Conservation (phyloP, 176 grass and related monocot genomes). For the Pontederia crassipes region DNA sequence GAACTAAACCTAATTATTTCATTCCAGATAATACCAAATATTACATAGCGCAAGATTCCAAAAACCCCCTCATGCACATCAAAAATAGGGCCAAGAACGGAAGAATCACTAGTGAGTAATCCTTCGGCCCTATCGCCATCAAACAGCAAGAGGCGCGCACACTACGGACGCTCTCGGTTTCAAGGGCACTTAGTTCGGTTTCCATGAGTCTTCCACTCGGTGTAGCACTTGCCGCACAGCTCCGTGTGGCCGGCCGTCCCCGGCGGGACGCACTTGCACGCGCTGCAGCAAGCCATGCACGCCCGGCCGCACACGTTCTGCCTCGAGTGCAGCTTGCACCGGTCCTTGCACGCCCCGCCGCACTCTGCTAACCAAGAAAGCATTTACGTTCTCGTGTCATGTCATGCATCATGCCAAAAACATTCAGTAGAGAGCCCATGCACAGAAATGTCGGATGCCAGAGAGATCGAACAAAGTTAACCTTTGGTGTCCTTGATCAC, state of each 20-base stretch:
- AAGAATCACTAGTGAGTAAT: too few species aligned
- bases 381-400: background rate
- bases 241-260: slow-evolving; percentile 71
- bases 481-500: slow-evolving; percentile 69
- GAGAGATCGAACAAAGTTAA: background rate
- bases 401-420: background rate
- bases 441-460: background rate
- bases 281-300: slow-evolving; percentile 73
- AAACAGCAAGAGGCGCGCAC: too few species aligned
- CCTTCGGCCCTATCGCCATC: too few species aligned
- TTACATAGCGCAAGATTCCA: too few species aligned
- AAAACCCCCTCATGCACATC: too few species aligned
- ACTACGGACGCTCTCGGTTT: background rate
- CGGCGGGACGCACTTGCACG: slow-evolving; percentile 80
- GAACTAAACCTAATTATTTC: too few species aligned
- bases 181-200: slow-evolving; percentile 91
- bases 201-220: slow-evolving; percentile 79
- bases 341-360: slow-evolving; percentile 45
- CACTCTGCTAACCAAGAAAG: slow-evolving; percentile 35
- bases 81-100: too few species aligned
- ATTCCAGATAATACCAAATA: too few species aligned
- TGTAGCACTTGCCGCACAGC: slow-evolving; percentile 89
- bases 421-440: too few species aligned
- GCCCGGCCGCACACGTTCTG: slow-evolving; percentile 66
- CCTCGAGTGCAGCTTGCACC: slow-evolving; percentile 57